A percentile compares a stretch with the other conserved stretches of the same genome.
phyloP scores from a whole-genome alignment of 805 yeast genomes.

The Metschnikowia lachancei region DNA sequence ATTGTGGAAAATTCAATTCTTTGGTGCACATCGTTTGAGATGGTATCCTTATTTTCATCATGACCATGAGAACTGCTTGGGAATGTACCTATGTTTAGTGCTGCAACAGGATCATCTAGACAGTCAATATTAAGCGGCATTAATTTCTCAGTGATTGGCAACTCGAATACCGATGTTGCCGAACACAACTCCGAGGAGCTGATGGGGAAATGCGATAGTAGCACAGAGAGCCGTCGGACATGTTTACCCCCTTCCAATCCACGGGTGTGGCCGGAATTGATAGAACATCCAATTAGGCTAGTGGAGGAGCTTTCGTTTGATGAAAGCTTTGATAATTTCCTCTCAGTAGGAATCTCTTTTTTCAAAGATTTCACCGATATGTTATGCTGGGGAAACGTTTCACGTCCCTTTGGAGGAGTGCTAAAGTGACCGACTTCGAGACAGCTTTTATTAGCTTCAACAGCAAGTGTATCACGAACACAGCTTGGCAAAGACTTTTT shows the following conservation, averaged over 20 bases:
- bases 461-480: neutral
- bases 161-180: conserved; percentile 1
- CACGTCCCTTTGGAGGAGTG: no score
- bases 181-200: conserved; percentile 3
- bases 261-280: neutral
- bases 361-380: neutral
- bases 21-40: neutral
- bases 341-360: neutral
- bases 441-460: no score
- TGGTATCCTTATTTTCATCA: neutral
- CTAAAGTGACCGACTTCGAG: no score
- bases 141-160: neutral
- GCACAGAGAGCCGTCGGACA: neutral
- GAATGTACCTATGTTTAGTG: neutral
- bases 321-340: neutral
- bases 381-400: neutral
- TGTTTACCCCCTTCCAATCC: neutral
- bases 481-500: neutral
- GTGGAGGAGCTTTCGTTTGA: neutral
- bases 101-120: conserved; percentile 2
- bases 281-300: neutral
- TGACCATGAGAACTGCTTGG: neutral
- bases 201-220: conserved; percentile 5
- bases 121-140: neutral
- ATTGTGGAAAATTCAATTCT: neutral